Base-by-base conservation (phyloP, 1,139 yeast genomes). In the Yamadazyma dushanensis region DNA sequence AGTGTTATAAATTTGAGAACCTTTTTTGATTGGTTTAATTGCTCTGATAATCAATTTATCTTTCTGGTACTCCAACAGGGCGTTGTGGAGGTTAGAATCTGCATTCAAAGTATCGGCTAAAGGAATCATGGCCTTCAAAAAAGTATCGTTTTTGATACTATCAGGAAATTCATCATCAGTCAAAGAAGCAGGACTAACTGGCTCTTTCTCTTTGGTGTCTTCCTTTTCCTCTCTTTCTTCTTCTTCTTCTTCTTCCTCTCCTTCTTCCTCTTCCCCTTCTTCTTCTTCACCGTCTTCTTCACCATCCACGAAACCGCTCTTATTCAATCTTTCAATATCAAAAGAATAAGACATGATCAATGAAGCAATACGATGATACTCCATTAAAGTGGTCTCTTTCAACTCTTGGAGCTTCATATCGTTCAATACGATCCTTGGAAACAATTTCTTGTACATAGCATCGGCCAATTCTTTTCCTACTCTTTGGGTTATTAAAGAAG, bases 31-130 rank as follows among this genome's bases (percentile, higher is more conserved):
- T 3, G 65, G 59, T 38, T 72, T 75, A n/a, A 78, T 76, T 3
- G 95, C 76, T 32, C 73, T 70, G 92, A 92, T 87, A 8, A 78
- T 78, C 31, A 89, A 63, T 3, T 59, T 56, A 3, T 55, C 62
- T 1, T 61, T 66, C 3, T 57, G 46, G 50, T 81, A 78, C 19
- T 68, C 69, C 40, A 88, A 63, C 38, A 79, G 75, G 4, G 96
- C 96, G 57, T 92, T 90, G 52, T 80, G 81, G n/a, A 74, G 66
- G 13, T 72, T 70, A 0, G 96, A 83, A 52, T 89, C 92, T 1
- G 97, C 90, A 52, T 92, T 92, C 41, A 92, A 63, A 18, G 87
- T 80, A 53, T 92, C 97, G 0, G 97, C 97, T 35, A 89, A 64
- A 0, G 97, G 96, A 5, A 89, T 89, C 95, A 92, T 84, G 0